Base-by-base conservation (phyloP, 2,329 filamentous ascomycete species). In the Cercospora zeina region DNA sequence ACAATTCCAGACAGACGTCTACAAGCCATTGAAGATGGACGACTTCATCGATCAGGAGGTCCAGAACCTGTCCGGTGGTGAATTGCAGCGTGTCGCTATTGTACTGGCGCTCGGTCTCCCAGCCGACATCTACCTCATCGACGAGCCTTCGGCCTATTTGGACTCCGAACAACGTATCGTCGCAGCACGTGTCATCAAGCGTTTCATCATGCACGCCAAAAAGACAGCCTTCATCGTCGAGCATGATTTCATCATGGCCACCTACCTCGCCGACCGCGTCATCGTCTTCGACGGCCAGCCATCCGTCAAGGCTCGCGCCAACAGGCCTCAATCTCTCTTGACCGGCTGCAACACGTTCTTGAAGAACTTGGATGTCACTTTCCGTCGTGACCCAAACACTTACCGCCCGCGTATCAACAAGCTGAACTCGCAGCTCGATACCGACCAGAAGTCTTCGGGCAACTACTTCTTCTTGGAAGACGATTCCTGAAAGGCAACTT, bases 21-120 rank as follows among this genome's bases (percentile, higher is more conserved):
- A 97, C 81, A 97, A 97, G 83, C 95, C 96, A n/a, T 86, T 99
- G 65, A 97, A 96, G 82, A 87, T 99, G 65, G 95, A 99, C 57
- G 95, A 97, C 76, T 99, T 99, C 79, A 97, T 99, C 74, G 95
- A 99, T 76, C 95, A 99, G 79, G 96, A 99, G 81, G 95, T 99
- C 70, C 96, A 97, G 83, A 96, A 97, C 79, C 81, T 99, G 76
- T 99, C 95, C 59, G 95, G 95, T 85, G 95, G 95, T 90, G 95
- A 99, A 87, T 83, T 99, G 83, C 95, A 99, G 80, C 92, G 96
- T 86, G 96, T 99, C 56, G 93, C 93, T 77, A 97, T 99, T 73
- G 93, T 99, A 36, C 85, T 99, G 61, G 89, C 95, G n/a, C 89
- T 99, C 24, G 95, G 95, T 76, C 85, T 96, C 49, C 95, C 95